Evolutionary conservation across 345 rosid species (phyloP).

Genomic region (Bruguiera parviflora): DNA sequence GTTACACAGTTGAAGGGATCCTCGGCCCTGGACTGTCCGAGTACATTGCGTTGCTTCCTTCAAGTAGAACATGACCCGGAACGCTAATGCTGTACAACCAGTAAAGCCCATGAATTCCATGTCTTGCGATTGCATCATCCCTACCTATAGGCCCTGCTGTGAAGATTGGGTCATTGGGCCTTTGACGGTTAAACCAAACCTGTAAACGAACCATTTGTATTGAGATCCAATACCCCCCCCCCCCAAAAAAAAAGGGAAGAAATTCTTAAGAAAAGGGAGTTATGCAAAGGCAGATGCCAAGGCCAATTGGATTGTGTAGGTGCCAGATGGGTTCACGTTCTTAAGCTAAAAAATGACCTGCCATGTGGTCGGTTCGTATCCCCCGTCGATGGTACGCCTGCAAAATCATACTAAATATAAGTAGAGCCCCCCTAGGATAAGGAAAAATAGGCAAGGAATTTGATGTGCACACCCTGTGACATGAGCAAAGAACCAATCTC

Average conservation of each 20-base stretch:
- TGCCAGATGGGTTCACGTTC: conserved; percentile 22
- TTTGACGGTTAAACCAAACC: conserved; percentile 50
- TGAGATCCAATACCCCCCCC: background rate
- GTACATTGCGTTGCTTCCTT: conserved; percentile 52
- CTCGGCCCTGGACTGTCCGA: conserved; percentile 44
- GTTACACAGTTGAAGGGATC: conserved; percentile 50
- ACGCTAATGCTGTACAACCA: conserved; percentile 49
- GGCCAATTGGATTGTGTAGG: conserved; percentile 62
- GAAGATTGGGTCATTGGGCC: conserved; percentile 27
- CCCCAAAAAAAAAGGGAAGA: background rate
- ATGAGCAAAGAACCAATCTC: conserved; percentile 79
- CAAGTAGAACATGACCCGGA: conserved; percentile 28
- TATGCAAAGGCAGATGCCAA: conserved; percentile 52
- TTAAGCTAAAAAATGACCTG: conserved; percentile 44
- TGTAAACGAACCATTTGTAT: conserved; percentile 11
- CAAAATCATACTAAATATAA: background rate
- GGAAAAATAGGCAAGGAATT: background rate
- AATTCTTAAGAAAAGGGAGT: background rate
- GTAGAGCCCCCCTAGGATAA: background rate
- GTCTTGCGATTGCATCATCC: conserved; percentile 81
- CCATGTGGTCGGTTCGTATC: conserved; percentile 56
- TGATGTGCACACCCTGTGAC: conserved; percentile 46
- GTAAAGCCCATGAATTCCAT: conserved; percentile 80
- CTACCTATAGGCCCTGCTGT: conserved; percentile 47
- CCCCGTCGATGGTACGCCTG: conserved; percentile 35